A percentile compares a stretch with the other conserved stretches of the same genome.
Evolutionary conservation across 2,329 filamentous ascomycete genomes (phyloP).

Genomic region (Botrytis pseudocinerea): DNA sequence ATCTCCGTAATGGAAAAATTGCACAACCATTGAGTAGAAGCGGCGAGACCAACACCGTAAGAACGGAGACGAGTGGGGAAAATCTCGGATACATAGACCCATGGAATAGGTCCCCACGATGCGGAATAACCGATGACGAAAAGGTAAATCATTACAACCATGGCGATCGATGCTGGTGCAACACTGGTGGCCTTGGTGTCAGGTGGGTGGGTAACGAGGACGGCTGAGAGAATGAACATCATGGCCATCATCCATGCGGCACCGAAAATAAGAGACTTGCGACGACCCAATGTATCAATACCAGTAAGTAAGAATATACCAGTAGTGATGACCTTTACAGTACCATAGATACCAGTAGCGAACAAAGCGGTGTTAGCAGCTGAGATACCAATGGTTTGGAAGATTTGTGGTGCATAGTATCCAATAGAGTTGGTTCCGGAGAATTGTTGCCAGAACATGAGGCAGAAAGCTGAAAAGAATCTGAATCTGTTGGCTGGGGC

Average conservation of each 20-base stretch:
- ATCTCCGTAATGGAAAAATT: slow-evolving; percentile 54
- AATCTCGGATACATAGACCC: slow-evolving; percentile 54
- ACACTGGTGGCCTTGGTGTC: slow-evolving; percentile 34
- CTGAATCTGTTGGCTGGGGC: slow-evolving; percentile 43
- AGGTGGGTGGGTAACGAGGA: slow-evolving; percentile 49
- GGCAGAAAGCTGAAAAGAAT: slow-evolving; percentile 44
- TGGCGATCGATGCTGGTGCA: slow-evolving; percentile 46
- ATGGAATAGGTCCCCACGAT: slow-evolving; percentile 54
- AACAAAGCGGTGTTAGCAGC: slow-evolving; percentile 61
- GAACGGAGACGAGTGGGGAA: slow-evolving; percentile 50
- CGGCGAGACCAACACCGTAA: slow-evolving; percentile 63
- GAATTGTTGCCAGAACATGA: slow-evolving; percentile 49
- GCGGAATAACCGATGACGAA: slow-evolving; percentile 48
- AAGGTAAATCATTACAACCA: slow-evolving; percentile 37
- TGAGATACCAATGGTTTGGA: slow-evolving; percentile 61
- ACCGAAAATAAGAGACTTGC: slow-evolving; percentile 50
- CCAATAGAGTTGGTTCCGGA: slow-evolving; percentile 33
- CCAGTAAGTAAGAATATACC: slow-evolving; percentile 52
- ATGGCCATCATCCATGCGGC: slow-evolving; percentile 52
- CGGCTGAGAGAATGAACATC: slow-evolving; percentile 54
- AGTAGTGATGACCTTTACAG: slow-evolving; percentile 66
- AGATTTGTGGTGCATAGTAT: slow-evolving; percentile 53
- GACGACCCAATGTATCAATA: slow-evolving; percentile 51
- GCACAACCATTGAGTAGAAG: slow-evolving; percentile 70
- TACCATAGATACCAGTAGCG: slow-evolving; percentile 70